Percentiles rank a stretch among this genome's conserved stretches.
Conservation (phyloP, 305 asterid genomes). For the Fraxinus ornus region DNA sequence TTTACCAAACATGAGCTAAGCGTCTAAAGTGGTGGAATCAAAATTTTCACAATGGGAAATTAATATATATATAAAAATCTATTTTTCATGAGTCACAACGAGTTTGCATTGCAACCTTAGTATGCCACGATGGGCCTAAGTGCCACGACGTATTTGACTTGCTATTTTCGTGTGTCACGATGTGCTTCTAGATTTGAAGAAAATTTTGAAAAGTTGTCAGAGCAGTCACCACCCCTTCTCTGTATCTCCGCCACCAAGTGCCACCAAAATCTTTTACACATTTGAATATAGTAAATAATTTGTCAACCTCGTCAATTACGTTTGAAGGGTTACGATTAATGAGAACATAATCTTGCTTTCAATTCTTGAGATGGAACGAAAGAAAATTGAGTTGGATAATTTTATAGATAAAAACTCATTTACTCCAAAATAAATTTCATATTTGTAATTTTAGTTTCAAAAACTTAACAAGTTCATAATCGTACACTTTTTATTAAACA, state of each 20-base stretch:
- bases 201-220: neutral
- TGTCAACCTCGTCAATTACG: neutral
- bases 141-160: neutral
- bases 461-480: neutral
- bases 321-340: neutral
- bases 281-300: neutral
- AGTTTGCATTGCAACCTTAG: too few species aligned
- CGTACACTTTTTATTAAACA: neutral
- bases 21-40: neutral
- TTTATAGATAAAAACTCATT: neutral
- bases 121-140: neutral
- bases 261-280: neutral
- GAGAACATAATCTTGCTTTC: neutral
- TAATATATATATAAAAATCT: too few species aligned
- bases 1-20: too few species aligned
- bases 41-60: neutral
- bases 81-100: too few species aligned
- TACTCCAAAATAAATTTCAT: neutral
- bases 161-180: neutral
- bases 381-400: neutral
- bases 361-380: neutral
- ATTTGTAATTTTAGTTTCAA: neutral
- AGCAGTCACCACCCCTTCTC: neutral
- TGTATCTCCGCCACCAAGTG: neutral
- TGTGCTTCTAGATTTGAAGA: neutral